A percentile compares a stretch with the other conserved stretches of the same genome.
phyloP scores from a whole-genome alignment of 345 rosid genomes.

The Aquilaria sinensis region DNA sequence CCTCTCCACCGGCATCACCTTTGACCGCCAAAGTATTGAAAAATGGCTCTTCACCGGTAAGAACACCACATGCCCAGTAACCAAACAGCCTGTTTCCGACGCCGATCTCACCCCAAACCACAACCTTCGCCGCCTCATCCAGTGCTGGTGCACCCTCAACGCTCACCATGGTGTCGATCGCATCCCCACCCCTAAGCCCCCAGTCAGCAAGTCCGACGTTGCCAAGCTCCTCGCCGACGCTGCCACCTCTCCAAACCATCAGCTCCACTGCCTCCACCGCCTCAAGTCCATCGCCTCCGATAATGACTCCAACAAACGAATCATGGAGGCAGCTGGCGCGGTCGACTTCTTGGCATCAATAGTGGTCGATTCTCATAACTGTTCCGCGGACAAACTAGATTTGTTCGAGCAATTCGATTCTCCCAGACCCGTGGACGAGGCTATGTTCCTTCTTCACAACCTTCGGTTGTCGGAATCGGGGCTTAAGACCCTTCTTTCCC shows the following conservation, averaged over 20 bases:
- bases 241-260: slow-evolving; percentile 31
- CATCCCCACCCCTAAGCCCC: slow-evolving; percentile 17
- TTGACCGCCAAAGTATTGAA: slow-evolving; percentile 64
- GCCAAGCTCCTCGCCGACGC: slow-evolving; percentile 41
- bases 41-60: slow-evolving; percentile 53
- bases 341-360: slow-evolving; percentile 55
- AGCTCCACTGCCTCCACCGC: slow-evolving; percentile 39
- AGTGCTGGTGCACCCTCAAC: slow-evolving; percentile 87
- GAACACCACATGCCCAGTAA: slow-evolving; percentile 55
- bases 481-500: slow-evolving; percentile 40
- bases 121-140: slow-evolving; percentile 78
- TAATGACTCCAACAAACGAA: slow-evolving; percentile 51
- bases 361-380: slow-evolving; percentile 9
- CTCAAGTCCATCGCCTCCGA: slow-evolving; percentile 49
- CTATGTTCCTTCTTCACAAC: slow-evolving; percentile 47
- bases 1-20: slow-evolving; percentile 57
- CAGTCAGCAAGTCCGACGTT: slow-evolving; percentile 7
- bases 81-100: slow-evolving; percentile 51
- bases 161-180: slow-evolving; percentile 35
- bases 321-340: slow-evolving; percentile 66
- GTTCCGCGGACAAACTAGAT: background rate
- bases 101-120: slow-evolving; percentile 80
- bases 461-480: slow-evolving; percentile 58
- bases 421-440: slow-evolving; percentile 37
- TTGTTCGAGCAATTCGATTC: background rate